Percentiles rank a stretch among this genome's conserved stretches.
phyloP scores from a whole-genome alignment of 2,329 filamentous ascomycete species.

The Teratosphaeria gauchensis region DNA sequence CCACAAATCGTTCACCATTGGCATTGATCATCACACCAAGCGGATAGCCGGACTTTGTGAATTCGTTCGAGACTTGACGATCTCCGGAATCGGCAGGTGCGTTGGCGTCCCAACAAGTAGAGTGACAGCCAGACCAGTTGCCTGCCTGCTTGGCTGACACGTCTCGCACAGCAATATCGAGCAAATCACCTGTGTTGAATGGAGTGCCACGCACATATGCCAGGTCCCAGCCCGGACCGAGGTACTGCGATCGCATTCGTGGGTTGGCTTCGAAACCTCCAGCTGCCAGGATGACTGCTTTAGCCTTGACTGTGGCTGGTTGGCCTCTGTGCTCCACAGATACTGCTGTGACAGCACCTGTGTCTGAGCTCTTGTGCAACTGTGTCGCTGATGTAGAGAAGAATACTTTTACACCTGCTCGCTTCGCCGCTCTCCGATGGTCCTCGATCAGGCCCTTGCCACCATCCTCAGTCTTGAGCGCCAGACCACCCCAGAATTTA shows the following conservation, averaged over 20 bases:
- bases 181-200: conserved; percentile 52
- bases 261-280: conserved; percentile 57
- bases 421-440: conserved; percentile 35
- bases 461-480: conserved; percentile 49
- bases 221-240: conserved; percentile 53
- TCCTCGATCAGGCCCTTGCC: conserved; percentile 50
- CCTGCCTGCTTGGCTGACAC: conserved; percentile 32
- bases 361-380: conserved; percentile 26
- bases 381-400: conserved; percentile 39
- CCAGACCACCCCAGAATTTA: conserved; percentile 59
- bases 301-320: conserved; percentile 23
- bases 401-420: conserved; percentile 35
- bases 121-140: conserved; percentile 51
- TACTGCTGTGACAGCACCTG: conserved; percentile 26
- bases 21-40: conserved; percentile 56
- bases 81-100: conserved; percentile 47
- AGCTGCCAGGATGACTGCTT: conserved; percentile 45
- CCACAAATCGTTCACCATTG: conserved; percentile 52
- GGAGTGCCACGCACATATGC: conserved; percentile 54
- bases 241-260: conserved; percentile 44
- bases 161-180: conserved; percentile 41
- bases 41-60: conserved; percentile 60
- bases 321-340: conserved; percentile 20
- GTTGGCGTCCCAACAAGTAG: conserved; percentile 56
- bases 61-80: conserved; percentile 53